Conservation (phyloP, 768 basidiomycete genomes). For the Russula dissimulans region DNA sequence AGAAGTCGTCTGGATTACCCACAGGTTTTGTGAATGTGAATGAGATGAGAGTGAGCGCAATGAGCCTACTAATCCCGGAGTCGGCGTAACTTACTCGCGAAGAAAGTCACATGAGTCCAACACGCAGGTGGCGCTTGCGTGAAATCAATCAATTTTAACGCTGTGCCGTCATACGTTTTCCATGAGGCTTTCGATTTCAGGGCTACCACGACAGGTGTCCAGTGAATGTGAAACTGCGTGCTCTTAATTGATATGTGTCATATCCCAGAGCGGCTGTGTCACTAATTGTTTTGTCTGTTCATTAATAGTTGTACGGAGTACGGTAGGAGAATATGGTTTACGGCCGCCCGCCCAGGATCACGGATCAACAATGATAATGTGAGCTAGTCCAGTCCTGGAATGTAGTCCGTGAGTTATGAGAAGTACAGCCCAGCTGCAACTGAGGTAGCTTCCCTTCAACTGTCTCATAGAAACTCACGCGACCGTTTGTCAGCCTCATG, state of each 20-base stretch:
- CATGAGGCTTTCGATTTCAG: constrained; percentile 14
- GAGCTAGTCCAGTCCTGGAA: background rate
- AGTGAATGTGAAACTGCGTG: background rate
- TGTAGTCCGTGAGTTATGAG: too few species aligned
- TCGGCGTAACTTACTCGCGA: background rate
- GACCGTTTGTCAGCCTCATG: too few species aligned
- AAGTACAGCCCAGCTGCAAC: too few species aligned
- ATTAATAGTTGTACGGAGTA: background rate
- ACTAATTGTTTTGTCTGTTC: background rate
- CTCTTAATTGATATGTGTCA: background rate
- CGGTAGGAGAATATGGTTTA: too few species aligned
- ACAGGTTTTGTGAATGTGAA: background rate
- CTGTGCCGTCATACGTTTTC: constrained; percentile 14
- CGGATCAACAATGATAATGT: background rate
- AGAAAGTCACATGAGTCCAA: constrained; percentile 9
- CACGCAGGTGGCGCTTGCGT: constrained; percentile 3
- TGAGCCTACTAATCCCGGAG: background rate
- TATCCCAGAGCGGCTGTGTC: background rate
- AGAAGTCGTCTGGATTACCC: background rate
- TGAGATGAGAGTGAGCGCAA: background rate
- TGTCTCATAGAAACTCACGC: too few species aligned
- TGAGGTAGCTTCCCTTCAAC: too few species aligned
- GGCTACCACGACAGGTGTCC: background rate
- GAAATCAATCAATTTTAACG: constrained; percentile 1
- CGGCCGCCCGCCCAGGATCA: background rate